Conservation (phyloP, 2,329 filamentous ascomycete genomes). For the Bipolaris zeicola region DNA sequence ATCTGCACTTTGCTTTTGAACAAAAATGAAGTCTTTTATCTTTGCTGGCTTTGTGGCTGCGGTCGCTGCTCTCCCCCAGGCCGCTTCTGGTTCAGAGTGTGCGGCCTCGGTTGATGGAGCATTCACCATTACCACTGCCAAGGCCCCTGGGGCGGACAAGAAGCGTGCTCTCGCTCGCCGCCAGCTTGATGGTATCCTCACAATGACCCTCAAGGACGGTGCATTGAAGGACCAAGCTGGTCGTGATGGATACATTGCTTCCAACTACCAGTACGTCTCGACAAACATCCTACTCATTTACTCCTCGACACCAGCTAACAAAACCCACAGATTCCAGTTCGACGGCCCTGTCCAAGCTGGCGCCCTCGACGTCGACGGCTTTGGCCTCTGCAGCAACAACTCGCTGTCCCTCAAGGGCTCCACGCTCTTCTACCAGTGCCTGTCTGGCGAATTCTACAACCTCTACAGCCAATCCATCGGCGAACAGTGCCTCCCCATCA, state of each 20-base stretch:
- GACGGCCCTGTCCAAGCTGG: conserved; percentile 62
- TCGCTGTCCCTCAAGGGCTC: conserved; percentile 67
- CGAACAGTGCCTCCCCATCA: conserved; percentile 64
- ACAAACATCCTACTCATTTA: no score
- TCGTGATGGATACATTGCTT: conserved; percentile 78
- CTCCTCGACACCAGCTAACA: conserved; percentile 9
- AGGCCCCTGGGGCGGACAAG: conserved; percentile 39
- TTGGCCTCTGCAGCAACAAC: conserved; percentile 71
- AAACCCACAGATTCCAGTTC: conserved; percentile 47
- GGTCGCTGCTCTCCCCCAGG: conserved; percentile 35
- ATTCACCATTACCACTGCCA: conserved; percentile 66
- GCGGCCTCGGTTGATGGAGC: conserved; percentile 55
- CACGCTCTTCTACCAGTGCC: conserved; percentile 75
- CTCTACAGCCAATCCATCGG: conserved; percentile 75
- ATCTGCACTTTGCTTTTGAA: conserved; percentile 20
- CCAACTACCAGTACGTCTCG: conserved; percentile 68
- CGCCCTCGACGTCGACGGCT: conserved; percentile 74
- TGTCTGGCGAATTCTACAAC: conserved; percentile 79
- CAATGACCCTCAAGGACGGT: conserved; percentile 66
- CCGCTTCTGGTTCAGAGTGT: conserved; percentile 59
- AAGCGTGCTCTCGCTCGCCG: conserved; percentile 38
- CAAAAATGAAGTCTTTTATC: conserved; percentile 39
- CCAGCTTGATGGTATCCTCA: conserved; percentile 55
- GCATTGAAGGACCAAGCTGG: conserved; percentile 67
- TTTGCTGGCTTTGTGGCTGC: conserved; percentile 38